phyloP scores from a whole-genome alignment of 768 basidiomycete genomes.

The Pisolithus orientalis region DNA sequence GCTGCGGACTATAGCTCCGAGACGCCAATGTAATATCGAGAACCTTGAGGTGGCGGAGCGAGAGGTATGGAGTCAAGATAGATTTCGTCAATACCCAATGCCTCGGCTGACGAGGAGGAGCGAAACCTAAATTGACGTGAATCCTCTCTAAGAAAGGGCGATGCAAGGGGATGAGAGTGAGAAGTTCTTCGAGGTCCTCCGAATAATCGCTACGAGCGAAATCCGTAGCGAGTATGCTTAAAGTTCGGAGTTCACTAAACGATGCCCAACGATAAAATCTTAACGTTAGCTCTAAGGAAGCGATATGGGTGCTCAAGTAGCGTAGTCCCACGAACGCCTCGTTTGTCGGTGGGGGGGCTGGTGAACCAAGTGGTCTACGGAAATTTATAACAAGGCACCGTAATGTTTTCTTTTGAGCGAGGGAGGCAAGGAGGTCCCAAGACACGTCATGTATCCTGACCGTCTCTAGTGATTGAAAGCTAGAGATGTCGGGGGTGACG shows the following conservation, averaged over 20 bases:
- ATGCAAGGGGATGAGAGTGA: not conserved
- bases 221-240: not conserved
- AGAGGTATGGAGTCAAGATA: not conserved
- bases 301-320: not conserved
- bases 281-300: not conserved
- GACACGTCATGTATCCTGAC: not conserved
- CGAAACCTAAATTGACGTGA: not conserved
- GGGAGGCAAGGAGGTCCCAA: not conserved
- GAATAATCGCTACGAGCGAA: not conserved
- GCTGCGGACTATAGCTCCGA: not conserved
- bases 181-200: not conserved
- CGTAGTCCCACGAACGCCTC: not conserved
- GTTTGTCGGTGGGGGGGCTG: not conserved
- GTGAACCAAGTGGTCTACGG: not conserved
- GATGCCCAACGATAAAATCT: not conserved
- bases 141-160: not conserved
- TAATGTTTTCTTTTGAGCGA: not conserved
- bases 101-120: not conserved
- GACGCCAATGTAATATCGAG: not conserved
- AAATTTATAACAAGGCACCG: not conserved
- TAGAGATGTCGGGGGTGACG: not conserved
- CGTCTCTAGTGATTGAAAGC: not conserved
- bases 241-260: not conserved
- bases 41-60: not conserved
- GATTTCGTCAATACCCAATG: not conserved